Conservation (phyloP, 2,329 filamentous ascomycete genomes). For the Penicillium sp. region DNA sequence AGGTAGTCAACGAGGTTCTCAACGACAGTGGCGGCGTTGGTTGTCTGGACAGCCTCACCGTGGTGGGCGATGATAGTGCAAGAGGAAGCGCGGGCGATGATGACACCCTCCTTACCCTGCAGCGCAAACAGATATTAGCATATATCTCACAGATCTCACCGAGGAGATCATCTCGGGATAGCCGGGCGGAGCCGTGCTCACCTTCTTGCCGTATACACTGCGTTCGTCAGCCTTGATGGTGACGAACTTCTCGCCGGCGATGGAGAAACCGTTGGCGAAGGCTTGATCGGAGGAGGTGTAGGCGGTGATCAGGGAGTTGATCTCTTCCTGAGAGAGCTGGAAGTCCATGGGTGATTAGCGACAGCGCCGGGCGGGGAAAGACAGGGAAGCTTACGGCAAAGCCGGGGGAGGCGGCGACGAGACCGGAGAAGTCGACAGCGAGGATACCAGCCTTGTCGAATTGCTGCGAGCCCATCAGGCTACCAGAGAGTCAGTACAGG, state of each 20-base stretch:
- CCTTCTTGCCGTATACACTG: conserved; percentile 84
- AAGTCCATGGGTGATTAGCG: not conserved
- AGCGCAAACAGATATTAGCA: conserved; percentile 11
- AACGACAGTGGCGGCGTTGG: conserved; percentile 75
- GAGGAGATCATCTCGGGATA: no score
- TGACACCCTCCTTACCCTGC: conserved; percentile 77
- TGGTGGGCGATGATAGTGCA: conserved; percentile 89
- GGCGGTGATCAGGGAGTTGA: conserved; percentile 55
- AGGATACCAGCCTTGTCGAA: conserved; percentile 85
- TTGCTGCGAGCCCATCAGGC: conserved; percentile 77
- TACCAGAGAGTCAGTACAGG: conserved; percentile 43
- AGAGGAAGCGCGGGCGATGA: conserved; percentile 83
- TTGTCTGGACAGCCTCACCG: conserved; percentile 70
- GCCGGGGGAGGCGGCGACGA: conserved; percentile 70
- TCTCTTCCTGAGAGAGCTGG: conserved; percentile 57
- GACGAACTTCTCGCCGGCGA: conserved; percentile 78
- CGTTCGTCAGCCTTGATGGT: conserved; percentile 73
- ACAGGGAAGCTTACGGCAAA: conserved; percentile 66
- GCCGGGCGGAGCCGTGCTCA: conserved; percentile 40
- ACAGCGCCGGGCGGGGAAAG: not conserved
- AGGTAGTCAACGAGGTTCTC: conserved; percentile 86
- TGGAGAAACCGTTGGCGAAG: conserved; percentile 68
- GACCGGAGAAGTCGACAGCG: conserved; percentile 75
- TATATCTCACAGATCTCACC: not conserved
- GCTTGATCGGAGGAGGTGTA: conserved; percentile 53